Evolutionary conservation across 2,329 filamentous ascomycete genomes (phyloP).

Genomic region (Thelonectria olida): DNA sequence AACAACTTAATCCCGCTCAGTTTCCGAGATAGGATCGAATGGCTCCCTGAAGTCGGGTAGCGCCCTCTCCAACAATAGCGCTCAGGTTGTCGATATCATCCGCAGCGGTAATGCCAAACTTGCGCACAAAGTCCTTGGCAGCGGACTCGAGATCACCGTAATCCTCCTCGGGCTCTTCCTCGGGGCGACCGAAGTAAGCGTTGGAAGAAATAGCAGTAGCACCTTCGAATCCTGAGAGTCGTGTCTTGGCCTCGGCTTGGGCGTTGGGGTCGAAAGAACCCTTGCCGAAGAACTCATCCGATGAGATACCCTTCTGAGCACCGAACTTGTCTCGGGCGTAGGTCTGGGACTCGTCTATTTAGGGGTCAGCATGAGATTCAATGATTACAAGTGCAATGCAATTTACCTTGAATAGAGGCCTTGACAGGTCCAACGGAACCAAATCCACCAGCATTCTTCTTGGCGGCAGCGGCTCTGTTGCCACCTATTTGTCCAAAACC

Average conservation of each 20-base stretch:
- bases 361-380: conserved; percentile 15
- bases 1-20: conserved; percentile 47
- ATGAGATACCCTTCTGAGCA: conserved; percentile 92
- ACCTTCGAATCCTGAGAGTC: conserved; percentile 92
- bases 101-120: conserved; percentile 93
- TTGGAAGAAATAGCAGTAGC: conserved; percentile 94
- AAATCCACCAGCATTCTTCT: conserved; percentile 86
- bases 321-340: conserved; percentile 92
- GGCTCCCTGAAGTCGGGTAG: conserved; percentile 81
- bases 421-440: conserved; percentile 84
- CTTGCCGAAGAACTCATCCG: conserved; percentile 97
- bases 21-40: conserved; percentile 72
- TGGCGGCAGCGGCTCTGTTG: conserved; percentile 62
- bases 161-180: conserved; percentile 81
- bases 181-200: conserved; percentile 94
- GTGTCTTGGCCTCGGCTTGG: conserved; percentile 85
- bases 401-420: conserved; percentile 73
- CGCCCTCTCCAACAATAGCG: conserved; percentile 84
- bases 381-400: neutral
- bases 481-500: conserved; percentile 88
- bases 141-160: conserved; percentile 94
- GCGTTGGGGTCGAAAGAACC: conserved; percentile 82
- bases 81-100: conserved; percentile 95
- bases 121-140: conserved; percentile 94
- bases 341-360: conserved; percentile 76